Conservation (phyloP, 441 rosid species). For the Dalechampia spathulata region DNA sequence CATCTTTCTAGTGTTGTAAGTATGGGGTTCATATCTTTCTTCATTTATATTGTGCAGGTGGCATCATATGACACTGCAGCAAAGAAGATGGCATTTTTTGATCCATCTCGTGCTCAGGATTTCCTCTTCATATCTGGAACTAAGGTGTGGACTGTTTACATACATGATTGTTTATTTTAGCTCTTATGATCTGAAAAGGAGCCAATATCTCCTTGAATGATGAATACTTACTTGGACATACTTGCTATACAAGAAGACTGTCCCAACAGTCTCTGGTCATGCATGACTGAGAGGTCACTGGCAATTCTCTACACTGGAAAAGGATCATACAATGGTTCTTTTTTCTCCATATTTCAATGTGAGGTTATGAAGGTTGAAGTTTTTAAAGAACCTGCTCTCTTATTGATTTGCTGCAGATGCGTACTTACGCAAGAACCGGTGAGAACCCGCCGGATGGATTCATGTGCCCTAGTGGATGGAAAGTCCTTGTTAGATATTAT, state of each 20-base stretch:
- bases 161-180: background rate
- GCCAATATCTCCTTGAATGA: background rate
- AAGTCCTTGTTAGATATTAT: constrained; percentile 71
- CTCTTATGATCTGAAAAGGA: background rate
- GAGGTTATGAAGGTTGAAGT: no score
- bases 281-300: background rate
- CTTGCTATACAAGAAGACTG: no score
- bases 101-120: constrained; percentile 74
- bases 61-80: constrained; percentile 77
- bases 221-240: background rate
- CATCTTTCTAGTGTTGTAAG: no score
- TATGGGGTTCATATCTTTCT: no score
- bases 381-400: no score
- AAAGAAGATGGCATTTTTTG: constrained; percentile 86
- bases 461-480: constrained; percentile 89
- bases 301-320: no score
- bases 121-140: constrained; percentile 96
- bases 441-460: constrained; percentile 90
- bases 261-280: no score
- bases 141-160: constrained; percentile 43
- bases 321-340: no score
- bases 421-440: constrained; percentile 66
- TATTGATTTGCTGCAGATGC: constrained; percentile 46
- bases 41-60: constrained; percentile 38
- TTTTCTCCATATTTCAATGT: no score